phyloP scores from a whole-genome alignment of 2,329 filamentous ascomycete genomes.

The Zymoseptoria tritici region DNA sequence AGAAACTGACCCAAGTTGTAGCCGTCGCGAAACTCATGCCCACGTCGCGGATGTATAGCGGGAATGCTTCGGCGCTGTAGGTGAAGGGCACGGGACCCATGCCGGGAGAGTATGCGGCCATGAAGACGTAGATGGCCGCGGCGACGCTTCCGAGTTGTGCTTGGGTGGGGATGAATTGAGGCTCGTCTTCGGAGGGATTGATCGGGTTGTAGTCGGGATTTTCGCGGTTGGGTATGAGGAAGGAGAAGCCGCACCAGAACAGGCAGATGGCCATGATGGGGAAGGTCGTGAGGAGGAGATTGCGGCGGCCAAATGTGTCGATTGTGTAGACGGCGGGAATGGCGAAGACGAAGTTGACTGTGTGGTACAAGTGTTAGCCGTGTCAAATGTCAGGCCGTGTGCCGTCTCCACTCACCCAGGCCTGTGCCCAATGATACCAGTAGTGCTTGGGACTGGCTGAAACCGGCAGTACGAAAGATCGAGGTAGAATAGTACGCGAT shows the following conservation, averaged over 20 bases:
- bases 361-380: neutral
- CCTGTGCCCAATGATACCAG: slow-evolving; percentile 28
- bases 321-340: slow-evolving; percentile 33
- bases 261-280: slow-evolving; percentile 41
- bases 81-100: slow-evolving; percentile 43
- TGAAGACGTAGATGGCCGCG: slow-evolving; percentile 29
- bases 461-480: no score
- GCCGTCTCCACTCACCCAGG: slow-evolving; percentile 11
- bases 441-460: slow-evolving; percentile 19
- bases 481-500: no score
- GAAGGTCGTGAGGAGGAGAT: slow-evolving; percentile 38
- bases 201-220: slow-evolving; percentile 4
- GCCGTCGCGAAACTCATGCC: slow-evolving; percentile 43
- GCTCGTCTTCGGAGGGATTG: slow-evolving; percentile 2
- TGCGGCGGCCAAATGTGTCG: slow-evolving; percentile 38
- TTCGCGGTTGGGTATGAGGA: slow-evolving; percentile 27
- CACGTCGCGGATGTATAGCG: slow-evolving; percentile 35
- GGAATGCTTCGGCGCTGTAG: slow-evolving; percentile 38
- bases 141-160: slow-evolving; percentile 33
- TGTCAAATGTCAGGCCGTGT: no score
- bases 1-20: slow-evolving; percentile 50
- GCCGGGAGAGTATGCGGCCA: slow-evolving; percentile 30
- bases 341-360: slow-evolving; percentile 23
- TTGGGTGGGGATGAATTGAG: slow-evolving; percentile 4
- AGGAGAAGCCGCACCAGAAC: slow-evolving; percentile 40